Evolutionary conservation across 192 early-diverging fungal genomes (phyloP), one percentile per base, ranked within the genome.

Genomic region (Umbelopsis isabellina): DNA sequence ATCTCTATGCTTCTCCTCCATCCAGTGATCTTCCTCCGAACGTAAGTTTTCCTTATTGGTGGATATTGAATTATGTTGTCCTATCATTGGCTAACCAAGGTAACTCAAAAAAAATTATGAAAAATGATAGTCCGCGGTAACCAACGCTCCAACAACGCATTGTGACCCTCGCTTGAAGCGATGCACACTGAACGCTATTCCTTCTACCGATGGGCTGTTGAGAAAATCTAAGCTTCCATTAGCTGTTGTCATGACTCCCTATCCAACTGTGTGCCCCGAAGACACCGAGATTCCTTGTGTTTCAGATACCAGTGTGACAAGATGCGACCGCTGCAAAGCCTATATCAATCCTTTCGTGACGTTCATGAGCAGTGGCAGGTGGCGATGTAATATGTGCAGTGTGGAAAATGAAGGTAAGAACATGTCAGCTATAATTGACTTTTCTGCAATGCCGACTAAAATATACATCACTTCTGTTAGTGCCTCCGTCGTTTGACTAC

Each of bases 291-390:
- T 79, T 22, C 77, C 77, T 37, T 47, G 70, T 79, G 83, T 83
- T 82, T 37, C 91, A 89, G 16, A 87, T 95, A 33, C 87, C 86
- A 66, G 83, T 90, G 46, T 92, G 92, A 55, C 92, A 52, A 89
- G 97, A 46, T 99, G 97, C 82, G 77, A 85, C 65, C 91, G 96
- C 8, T 99, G 97, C 87, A 92, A 91, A 33, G 93, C 93, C 1
- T 99, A 99, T 74, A 90, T 98, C 77, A 99, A 99, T 77, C 94
- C 96, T 16, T 90, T 90, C 79, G 92, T 95, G 75, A 79, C 79
- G 33, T 99, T 96, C 70, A 88, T 92, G 9, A 88, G 95, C 22
- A 95, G 96, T 25, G 97, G 96, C 20, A 88, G 87, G 52, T 98
- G 91, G 80, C 84, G 91, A 66, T 99, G 97, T 78, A 99, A 99